Conservation (phyloP, 305 asterid species). For the Fraxinus sp. region DNA sequence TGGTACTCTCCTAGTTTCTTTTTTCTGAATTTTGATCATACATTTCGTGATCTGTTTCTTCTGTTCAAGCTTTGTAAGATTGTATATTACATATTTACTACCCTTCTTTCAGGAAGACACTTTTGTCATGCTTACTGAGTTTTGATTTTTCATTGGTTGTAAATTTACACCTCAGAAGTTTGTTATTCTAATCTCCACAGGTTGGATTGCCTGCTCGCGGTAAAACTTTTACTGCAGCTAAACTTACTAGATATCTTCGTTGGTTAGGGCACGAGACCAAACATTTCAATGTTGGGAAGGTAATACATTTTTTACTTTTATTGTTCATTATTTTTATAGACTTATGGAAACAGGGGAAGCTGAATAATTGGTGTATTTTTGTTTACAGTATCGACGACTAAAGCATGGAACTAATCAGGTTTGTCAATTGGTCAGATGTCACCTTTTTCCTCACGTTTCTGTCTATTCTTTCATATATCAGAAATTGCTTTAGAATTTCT, state of each 20-base stretch:
- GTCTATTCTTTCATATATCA: slow-evolving; percentile 18
- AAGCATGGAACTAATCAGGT: slow-evolving; percentile 98
- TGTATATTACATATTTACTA: not conserved
- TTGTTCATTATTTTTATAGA: slow-evolving; percentile 28
- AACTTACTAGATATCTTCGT: slow-evolving; percentile 98
- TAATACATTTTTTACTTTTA: slow-evolving; percentile 24
- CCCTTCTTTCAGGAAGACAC: slow-evolving; percentile 12
- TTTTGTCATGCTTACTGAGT: slow-evolving; percentile 4
- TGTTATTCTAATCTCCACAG: slow-evolving; percentile 40
- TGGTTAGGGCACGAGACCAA: slow-evolving; percentile 99
- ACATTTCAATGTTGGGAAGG: slow-evolving; percentile 99
- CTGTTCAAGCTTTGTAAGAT: slow-evolving; percentile 14
- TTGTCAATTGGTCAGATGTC: slow-evolving; percentile 29
- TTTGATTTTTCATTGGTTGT: slow-evolving; percentile 8
- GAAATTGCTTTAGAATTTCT: slow-evolving; percentile 11
- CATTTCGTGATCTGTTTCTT: slow-evolving; percentile 8
- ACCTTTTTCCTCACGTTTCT: slow-evolving; percentile 24
- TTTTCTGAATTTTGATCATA: slow-evolving; percentile 6
- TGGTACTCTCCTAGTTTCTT: slow-evolving; percentile 49
- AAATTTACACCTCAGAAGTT: slow-evolving; percentile 18
- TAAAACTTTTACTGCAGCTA: slow-evolving; percentile 97
- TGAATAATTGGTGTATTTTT: slow-evolving; percentile 28
- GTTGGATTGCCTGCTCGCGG: slow-evolving; percentile 99
- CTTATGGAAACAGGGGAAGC: slow-evolving; percentile 20
- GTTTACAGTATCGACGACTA: slow-evolving; percentile 87